Evolutionary conservation across 192 early-diverging fungal species (phyloP).

Genomic region (Gigaspora rosea): DNA sequence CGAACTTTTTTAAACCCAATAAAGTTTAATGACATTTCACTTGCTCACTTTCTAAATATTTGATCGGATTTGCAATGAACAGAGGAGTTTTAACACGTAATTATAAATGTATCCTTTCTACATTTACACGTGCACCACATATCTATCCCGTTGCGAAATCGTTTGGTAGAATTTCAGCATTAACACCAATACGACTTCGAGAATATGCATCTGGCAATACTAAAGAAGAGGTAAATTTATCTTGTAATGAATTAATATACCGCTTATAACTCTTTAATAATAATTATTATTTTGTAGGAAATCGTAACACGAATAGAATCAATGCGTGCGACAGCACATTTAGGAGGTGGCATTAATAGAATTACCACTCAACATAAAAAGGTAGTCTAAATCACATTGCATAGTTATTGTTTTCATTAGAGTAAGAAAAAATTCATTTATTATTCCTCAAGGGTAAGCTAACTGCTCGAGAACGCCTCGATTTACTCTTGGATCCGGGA

Average conservation of each 20-base stretch:
- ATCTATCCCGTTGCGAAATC: neutral
- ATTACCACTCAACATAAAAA: conserved; percentile 86
- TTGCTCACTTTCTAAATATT: no score
- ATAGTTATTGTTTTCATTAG: neutral
- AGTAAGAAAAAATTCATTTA: neutral
- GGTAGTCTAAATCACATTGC: conserved; percentile 41
- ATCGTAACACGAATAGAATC: conserved; percentile 53
- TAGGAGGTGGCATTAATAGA: conserved; percentile 80
- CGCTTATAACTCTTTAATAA: neutral
- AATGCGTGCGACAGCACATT: conserved; percentile 71
- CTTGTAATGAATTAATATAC: conserved; percentile 41
- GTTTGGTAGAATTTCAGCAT: neutral
- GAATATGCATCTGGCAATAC: conserved; percentile 23
- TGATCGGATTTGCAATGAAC: no score
- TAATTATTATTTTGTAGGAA: conserved; percentile 31
- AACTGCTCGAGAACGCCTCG: conserved; percentile 89
- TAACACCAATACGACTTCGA: neutral
- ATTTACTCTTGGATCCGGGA: conserved; percentile 77
- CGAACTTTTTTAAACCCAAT: no score
- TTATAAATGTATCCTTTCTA: neutral
- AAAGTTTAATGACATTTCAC: no score
- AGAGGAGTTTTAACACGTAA: no score
- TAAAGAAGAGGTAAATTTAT: conserved; percentile 36
- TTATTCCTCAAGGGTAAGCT: conserved; percentile 68
- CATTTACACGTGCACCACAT: neutral